Evolutionary conservation across 2,329 filamentous ascomycete genomes (phyloP), one percentile per base, ranked within the genome.

Genomic region (Beauveria pseudobassiana): DNA sequence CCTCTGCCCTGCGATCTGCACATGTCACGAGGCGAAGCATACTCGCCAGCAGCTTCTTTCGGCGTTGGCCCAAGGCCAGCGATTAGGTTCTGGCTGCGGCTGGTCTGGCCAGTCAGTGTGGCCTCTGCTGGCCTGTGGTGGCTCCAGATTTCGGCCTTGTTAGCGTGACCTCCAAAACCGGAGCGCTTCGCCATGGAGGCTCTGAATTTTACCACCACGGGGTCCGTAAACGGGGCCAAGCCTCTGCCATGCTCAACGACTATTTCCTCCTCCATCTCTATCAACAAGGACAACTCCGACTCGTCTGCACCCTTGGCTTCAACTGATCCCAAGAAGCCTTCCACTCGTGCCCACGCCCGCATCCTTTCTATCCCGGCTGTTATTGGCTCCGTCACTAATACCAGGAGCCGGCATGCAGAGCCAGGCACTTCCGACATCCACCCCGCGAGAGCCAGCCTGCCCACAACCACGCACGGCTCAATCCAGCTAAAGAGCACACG

Each of bases 381-480:
- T 54, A 64, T 66, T 61, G 70, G 67, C 59, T 70, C 68, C 42
- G 63, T 73, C 61, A 66, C 71, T 64, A 73, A 73, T 66, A 81
- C 81, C 64, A 88, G 88, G 72, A 78, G 80, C 65, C 78, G 80
- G 61, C 79, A 83, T 71, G 81, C 80, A 62, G 85, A 88, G 68
- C 79, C 86, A 40, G 82, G 83, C 65, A 82, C 81, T 34, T 82
- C 81, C 63, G 79, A 81, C 61, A 77, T 78, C 64, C 79, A 83
- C 71, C 79, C 82, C 64, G 84, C 85, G 62, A 80, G 81, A 69
- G 79, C 85, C 62, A 87, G 80, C 71, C 78, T 87, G 64, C 87
- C 83, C 65, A 87, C 89, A 82, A 53, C 28, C 50, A n/a, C 52
- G 28, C 54, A 49, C 38, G 45, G 26, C 50, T 60, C 55, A 57